Base-by-base conservation (phyloP, 768 basidiomycete genomes). In the Auricularia heimuer region DNA sequence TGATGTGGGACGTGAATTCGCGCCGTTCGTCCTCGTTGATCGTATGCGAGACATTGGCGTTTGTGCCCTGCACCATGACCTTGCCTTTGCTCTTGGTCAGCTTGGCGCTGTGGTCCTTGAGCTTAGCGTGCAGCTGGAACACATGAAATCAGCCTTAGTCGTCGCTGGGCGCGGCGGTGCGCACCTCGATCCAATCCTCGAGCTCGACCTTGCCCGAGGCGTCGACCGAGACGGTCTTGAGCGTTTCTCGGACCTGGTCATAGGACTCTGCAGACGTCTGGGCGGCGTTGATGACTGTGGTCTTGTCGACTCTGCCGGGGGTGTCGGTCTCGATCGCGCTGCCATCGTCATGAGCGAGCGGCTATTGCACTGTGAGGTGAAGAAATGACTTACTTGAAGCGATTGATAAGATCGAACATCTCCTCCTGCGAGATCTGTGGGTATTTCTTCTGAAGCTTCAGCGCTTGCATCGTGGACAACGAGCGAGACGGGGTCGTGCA, bases 1-100 rank as follows among this genome's bases (percentile, higher is more conserved):
- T 99, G 79, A 99, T 98, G 77, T 99, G 96, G 72, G 92, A 90
- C n/a, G 96, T 98, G 77, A 98, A 98, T 73, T 96, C 94, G 24
- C 84, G 80, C 63, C 93, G 82, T 74, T 98, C 96, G 74, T 98
- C 96, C 75, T 98, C 93, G 78, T 97, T 97, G 77, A 98, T 89
- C 39, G 96, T 96, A 78, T 98, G 96, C 76, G 90, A 92, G 68
- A 93, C 92, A 76, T 95, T 97, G 63, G 92, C 90, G 70, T 92
- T 97, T 3, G 94, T 93, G 65, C 96, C 96, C 73, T 93, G 86
- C 29, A 98, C 92, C 1, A 92, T 92, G 66, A 98, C 92, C 73
- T 94, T 96, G 16, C 95, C 95, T 21, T 87, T 87, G 70, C 84
- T 87, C 10, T 85, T 86, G 7, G 82, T 80, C 18, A 81, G 84